These are phyloP conservation scores for Geotrichum phurueaensis DNA, from an alignment of 1,139 yeast genomes.

Conservation along the genomic window DNA sequence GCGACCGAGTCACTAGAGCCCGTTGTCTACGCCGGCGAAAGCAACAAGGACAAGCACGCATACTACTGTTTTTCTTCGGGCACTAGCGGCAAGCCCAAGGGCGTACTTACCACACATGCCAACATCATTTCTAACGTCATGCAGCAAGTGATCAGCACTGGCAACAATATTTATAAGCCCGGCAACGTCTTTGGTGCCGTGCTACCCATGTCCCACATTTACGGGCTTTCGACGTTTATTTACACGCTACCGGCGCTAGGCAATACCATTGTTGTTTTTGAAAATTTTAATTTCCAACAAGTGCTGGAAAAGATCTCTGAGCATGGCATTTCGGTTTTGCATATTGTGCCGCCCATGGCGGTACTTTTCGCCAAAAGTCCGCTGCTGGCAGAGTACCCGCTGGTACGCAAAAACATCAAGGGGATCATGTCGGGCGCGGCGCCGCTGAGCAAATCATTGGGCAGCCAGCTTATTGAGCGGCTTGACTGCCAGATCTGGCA, in stretches of 20 bases:
- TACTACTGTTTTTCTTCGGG: conserved; percentile 51
- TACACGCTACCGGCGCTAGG: conserved; percentile 26
- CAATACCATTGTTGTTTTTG: conserved; percentile 27
- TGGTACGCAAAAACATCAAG: conserved; percentile 21
- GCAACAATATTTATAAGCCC: conserved; percentile 2
- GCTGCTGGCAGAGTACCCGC: conserved; percentile 29
- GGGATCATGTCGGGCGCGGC: conserved; percentile 35
- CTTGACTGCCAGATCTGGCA: conserved; percentile 34
- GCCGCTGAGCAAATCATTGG: conserved; percentile 29
- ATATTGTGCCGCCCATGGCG: conserved; percentile 36
- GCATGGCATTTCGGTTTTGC: conserved; percentile 26
- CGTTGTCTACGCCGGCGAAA: conserved; percentile 4
- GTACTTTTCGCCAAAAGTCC: conserved; percentile 34
- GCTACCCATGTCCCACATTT: conserved; percentile 36
- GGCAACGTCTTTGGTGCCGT: conserved; percentile 20
- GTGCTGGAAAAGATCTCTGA: conserved; percentile 26
- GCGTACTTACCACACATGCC: conserved; percentile 51
- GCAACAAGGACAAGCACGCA: conserved; percentile 13
- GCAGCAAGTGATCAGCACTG: conserved; percentile 16
- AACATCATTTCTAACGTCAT: conserved; percentile 25
- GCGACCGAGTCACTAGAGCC: conserved; percentile 9
- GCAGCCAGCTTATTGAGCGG: conserved; percentile 23
- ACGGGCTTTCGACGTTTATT: conserved; percentile 29
- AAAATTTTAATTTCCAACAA: conserved; percentile 29
- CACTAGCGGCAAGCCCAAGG: conserved; percentile 54